phyloP scores from a whole-genome alignment of 192 early-diverging fungal species.

The Endogone sp. region DNA sequence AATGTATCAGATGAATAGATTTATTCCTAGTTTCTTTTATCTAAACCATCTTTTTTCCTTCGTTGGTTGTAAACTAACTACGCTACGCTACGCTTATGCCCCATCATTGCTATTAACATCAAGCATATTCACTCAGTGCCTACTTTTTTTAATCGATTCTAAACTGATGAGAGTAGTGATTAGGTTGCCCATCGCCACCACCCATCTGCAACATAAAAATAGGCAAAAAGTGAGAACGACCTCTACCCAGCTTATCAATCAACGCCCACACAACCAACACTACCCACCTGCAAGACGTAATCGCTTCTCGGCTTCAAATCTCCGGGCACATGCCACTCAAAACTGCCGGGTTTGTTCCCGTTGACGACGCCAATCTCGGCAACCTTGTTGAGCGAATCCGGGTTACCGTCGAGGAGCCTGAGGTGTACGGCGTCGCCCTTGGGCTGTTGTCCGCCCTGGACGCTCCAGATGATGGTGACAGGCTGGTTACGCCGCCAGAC shows the following conservation, averaged over 20 bases:
- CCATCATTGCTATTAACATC: not conserved
- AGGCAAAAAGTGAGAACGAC: not conserved
- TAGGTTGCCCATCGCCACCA: not conserved
- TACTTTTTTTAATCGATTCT: not conserved
- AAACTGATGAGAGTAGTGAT: not conserved
- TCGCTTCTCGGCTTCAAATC: not conserved
- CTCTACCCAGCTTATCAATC: too few species aligned
- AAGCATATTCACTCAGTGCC: not conserved
- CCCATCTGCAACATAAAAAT: not conserved
- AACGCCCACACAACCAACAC: too few species aligned
- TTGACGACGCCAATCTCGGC: not conserved
- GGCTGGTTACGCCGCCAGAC: not conserved
- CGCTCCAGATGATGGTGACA: not conserved
- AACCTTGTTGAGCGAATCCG: not conserved
- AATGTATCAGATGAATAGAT: too few species aligned
- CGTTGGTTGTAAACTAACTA: too few species aligned
- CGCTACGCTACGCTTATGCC: too few species aligned
- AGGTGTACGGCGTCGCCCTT: not conserved
- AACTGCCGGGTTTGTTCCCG: not conserved
- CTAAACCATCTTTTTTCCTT: too few species aligned
- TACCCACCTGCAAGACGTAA: not conserved
- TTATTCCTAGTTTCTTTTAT: too few species aligned
- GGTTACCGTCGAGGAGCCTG: not conserved
- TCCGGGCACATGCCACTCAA: not conserved
- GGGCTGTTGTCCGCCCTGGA: not conserved